Evolutionary conservation across 2,329 filamentous ascomycete species (phyloP), one percentile per base, ranked within the genome.

Genomic region (Amylocarpus encephaloides): DNA sequence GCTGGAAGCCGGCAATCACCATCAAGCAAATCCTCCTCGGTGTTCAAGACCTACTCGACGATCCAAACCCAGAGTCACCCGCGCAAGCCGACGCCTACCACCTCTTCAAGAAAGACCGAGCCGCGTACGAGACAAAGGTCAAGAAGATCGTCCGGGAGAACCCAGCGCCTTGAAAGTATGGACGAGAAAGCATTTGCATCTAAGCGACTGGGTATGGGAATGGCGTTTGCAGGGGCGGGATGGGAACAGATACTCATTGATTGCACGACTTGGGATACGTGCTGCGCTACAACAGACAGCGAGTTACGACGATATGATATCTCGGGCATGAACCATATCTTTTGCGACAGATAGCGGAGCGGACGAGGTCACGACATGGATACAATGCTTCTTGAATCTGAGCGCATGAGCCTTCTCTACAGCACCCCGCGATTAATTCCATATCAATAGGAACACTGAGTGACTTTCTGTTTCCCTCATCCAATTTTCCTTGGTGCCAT

Each of bases 71-170:
- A 2, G 93, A 98, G 45, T 95, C 90, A 1, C 93, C 93, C 0
- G 93, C 93, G 0, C 93, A 98, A 70, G 92, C 93, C 2, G 93
- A 98, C 61, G 94, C 93, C 0, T 98, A 97, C 73, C 95, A 95
- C 63, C 76, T 98, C 10, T 97, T 89, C 69, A 96, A 95, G 76
- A 90, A 90, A 67, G 92, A 98, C 65, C 78, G 82, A 39, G 71
- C 70, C 15, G 90, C 92, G 50, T 98, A 98, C 65, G 91, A 97
- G 71, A 86, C 83, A 69, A 86, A 91, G 57, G 84, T 98, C 55
- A 83, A 82, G 65, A 83, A 87, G 53, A 84, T 95, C 16, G 93
- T 98, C 50, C 85, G 82, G 62, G 90, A 96, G 59, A 95, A 97
- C 68, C 88, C 87, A 12, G 84, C 87, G 43, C 85, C 85, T 47